Conservation (phyloP, 108 stramenopile genomes). For the Asterionellopsis glacialis region DNA sequence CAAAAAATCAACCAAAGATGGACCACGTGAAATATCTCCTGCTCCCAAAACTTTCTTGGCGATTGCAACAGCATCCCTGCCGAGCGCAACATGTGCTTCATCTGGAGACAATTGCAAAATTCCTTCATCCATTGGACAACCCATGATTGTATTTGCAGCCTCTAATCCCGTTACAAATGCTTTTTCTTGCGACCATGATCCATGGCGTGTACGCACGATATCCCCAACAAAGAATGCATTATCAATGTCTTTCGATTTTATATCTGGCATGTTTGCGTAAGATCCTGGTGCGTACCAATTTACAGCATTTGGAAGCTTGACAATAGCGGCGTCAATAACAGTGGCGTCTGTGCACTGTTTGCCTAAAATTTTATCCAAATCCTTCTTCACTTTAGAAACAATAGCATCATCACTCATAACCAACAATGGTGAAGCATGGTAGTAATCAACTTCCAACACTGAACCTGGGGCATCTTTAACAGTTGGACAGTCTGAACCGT, state of each 20-base stretch:
- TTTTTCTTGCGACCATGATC: conserved; percentile 84
- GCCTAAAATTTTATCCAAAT: conserved; percentile 57
- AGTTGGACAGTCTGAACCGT: conserved; percentile 18
- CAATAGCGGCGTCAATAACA: conserved; percentile 61
- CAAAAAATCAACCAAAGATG: conserved; percentile 59
- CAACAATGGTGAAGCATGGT: conserved; percentile 62
- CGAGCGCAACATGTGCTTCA: conserved; percentile 68
- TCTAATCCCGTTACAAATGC: conserved; percentile 80
- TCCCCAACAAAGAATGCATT: conserved; percentile 78
- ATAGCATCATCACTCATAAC: conserved; percentile 64
- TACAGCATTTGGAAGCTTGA: conserved; percentile 57
- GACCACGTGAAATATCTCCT: conserved; percentile 26
- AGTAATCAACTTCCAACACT: conserved; percentile 78
- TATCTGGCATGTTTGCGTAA: conserved; percentile 57
- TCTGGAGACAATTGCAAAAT: conserved; percentile 56
- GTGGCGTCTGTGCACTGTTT: conserved; percentile 23
- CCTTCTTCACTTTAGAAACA: conserved; percentile 53
- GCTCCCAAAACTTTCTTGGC: conserved; percentile 25
- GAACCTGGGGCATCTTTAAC: conserved; percentile 23
- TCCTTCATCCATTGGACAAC: conserved; percentile 8
- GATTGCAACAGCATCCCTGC: conserved; percentile 21
- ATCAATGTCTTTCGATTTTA: conserved; percentile 31
- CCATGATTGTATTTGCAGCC: conserved; percentile 58
- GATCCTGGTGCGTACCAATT: conserved; percentile 76
- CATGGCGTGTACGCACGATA: conserved; percentile 65